These are phyloP conservation scores for Elasticomyces elasticus DNA, from an alignment of 495 filamentous ascomycete species.

Conservation along the genomic window DNA sequence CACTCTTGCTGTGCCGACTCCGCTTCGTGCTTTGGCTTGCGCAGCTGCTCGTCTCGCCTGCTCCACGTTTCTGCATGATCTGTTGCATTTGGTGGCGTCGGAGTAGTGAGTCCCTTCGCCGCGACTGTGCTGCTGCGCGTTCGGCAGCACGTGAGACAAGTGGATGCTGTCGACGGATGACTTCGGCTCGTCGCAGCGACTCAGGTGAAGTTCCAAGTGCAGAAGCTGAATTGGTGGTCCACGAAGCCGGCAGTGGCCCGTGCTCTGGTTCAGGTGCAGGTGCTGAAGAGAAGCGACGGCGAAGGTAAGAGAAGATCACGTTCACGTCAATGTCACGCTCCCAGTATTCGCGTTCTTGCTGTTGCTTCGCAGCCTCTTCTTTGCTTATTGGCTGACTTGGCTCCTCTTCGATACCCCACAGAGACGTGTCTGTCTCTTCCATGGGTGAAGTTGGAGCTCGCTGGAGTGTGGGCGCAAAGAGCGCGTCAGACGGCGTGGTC, in stretches of 20 bases:
- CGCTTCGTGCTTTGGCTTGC: conserved; percentile 69
- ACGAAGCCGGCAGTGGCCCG: conserved; percentile 16
- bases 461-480: conserved; percentile 11
- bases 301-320: conserved; percentile 80
- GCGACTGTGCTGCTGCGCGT: conserved; percentile 39
- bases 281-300: conserved; percentile 55
- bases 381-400: conserved; percentile 25
- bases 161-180: conserved; percentile 78
- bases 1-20: conserved; percentile 42
- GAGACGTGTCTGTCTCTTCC: conserved; percentile 30
- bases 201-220: conserved; percentile 31
- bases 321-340: conserved; percentile 74
- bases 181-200: conserved; percentile 55
- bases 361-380: conserved; percentile 11
- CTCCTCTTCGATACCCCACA: conserved; percentile 46
- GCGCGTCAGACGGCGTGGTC: neutral
- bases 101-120: conserved; percentile 41
- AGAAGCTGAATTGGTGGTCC: conserved; percentile 26
- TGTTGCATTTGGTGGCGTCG: conserved; percentile 30
- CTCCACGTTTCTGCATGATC: conserved; percentile 39
- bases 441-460: conserved; percentile 7
- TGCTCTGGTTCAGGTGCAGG: conserved; percentile 1
- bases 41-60: conserved; percentile 48
- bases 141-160: conserved; percentile 51
- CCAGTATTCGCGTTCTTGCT: conserved; percentile 58